Conservation (phyloP, 345 rosid genomes). For the Trapa incisa region DNA sequence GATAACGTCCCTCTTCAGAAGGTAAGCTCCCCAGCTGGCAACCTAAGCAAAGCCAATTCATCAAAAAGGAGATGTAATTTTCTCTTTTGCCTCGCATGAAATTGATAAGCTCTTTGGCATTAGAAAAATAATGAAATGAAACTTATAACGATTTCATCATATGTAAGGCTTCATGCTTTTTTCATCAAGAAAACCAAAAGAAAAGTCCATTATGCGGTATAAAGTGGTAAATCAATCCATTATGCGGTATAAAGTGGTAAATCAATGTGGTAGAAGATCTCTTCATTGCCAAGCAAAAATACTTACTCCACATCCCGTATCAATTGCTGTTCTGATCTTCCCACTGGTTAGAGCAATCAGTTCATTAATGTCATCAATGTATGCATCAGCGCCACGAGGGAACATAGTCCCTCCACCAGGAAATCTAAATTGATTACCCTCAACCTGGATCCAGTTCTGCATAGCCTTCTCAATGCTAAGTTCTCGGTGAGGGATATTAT, state of each 20-base stretch:
- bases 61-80: background rate
- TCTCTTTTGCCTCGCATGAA: background rate
- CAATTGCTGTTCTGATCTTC: slow-evolving; percentile 73
- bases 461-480: slow-evolving; percentile 92
- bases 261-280: too few species aligned
- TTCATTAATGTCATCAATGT: slow-evolving; percentile 65
- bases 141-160: background rate
- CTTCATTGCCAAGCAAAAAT: background rate
- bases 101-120: background rate
- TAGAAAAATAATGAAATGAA: background rate
- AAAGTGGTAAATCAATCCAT: background rate
- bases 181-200: too few species aligned
- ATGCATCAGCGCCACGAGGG: slow-evolving; percentile 90
- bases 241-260: background rate
- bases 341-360: slow-evolving; percentile 74
- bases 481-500: slow-evolving; percentile 88
- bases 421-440: slow-evolving; percentile 81
- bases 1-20: slow-evolving; percentile 63
- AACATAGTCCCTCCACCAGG: slow-evolving; percentile 98
- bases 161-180: too few species aligned
- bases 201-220: background rate
- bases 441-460: slow-evolving; percentile 94
- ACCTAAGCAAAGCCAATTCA: slow-evolving; percentile 33
- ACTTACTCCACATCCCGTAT: slow-evolving; percentile 97
- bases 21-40: slow-evolving; percentile 95